These are phyloP conservation scores for Syzygium malaccense DNA, from an alignment of 441 rosid species.

Conservation along the genomic window DNA sequence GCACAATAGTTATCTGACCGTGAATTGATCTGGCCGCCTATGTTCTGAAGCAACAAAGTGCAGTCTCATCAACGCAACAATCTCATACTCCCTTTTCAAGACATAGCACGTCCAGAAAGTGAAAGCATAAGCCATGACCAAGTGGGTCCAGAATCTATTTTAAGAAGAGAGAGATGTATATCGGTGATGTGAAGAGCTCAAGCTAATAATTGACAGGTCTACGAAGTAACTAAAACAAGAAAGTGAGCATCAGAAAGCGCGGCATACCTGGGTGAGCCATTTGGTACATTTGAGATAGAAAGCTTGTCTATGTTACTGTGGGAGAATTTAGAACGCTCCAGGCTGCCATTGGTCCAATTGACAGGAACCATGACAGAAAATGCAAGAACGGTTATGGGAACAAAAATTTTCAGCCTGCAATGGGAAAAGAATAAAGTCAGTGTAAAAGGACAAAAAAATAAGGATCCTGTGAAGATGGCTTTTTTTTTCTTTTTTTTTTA, in stretches of 20 bases:
- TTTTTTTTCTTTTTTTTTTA: background rate
- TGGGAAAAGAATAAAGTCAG: background rate
- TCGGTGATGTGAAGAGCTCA: background rate
- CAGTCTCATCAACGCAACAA: background rate
- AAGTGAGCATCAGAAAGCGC: background rate
- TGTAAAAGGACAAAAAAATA: background rate
- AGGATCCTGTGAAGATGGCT: background rate
- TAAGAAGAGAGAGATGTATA: background rate
- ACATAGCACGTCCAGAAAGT: conserved; percentile 15
- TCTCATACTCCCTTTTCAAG: conserved; percentile 12
- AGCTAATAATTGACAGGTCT: background rate
- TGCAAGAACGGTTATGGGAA: conserved; percentile 7
- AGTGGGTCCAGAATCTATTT: conserved; percentile 15
- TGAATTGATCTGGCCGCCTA: conserved; percentile 14
- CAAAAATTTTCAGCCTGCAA: conserved; percentile 14
- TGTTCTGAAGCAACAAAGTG: conserved; percentile 12
- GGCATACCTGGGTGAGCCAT: conserved; percentile 6
- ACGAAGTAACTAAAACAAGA: background rate
- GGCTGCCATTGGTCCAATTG: conserved; percentile 11
- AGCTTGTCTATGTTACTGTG: conserved; percentile 14
- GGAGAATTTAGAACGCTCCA: conserved; percentile 5
- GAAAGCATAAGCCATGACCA: conserved; percentile 13
- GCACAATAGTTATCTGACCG: background rate
- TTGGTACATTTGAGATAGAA: conserved; percentile 14
- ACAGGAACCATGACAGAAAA: conserved; percentile 12